These are phyloP conservation scores for Clavispora phyllophila DNA, from an alignment of 805 yeast genomes.

Conservation along the genomic window DNA sequence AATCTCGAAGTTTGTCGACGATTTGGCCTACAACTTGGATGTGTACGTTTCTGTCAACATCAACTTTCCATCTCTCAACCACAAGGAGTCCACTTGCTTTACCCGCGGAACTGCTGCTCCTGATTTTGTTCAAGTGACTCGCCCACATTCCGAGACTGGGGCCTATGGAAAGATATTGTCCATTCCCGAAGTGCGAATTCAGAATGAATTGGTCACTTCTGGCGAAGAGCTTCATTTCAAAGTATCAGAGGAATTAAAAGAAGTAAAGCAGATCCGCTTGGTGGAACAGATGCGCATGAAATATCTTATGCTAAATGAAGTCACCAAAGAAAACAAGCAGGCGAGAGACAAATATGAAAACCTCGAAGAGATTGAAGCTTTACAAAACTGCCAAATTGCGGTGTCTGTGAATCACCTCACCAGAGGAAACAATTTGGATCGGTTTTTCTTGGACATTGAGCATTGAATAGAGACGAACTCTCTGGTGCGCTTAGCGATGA, in stretches of 20 bases:
- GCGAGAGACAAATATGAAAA: slow-evolving; percentile 2
- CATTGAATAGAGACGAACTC: background rate
- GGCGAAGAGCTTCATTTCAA: slow-evolving; percentile 3
- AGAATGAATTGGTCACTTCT: background rate
- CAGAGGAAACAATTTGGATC: slow-evolving; percentile 6
- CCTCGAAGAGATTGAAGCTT: slow-evolving; percentile 3
- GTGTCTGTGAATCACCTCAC: slow-evolving; percentile 8
- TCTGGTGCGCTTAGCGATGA: background rate
- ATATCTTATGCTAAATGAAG: background rate
- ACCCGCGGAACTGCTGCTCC: slow-evolving; percentile 9
- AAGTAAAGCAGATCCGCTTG: background rate
- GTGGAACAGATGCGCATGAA: slow-evolving; percentile 3
- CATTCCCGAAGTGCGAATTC: slow-evolving; percentile 5
- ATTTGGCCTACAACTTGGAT: slow-evolving; percentile 7
- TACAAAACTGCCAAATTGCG: slow-evolving; percentile 7
- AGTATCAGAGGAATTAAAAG: slow-evolving; percentile 5
- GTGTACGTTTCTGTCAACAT: slow-evolving; percentile 14
- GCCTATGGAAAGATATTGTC: slow-evolving; percentile 6
- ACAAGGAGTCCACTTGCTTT: slow-evolving; percentile 17
- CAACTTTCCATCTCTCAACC: slow-evolving; percentile 27
- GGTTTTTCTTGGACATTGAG: background rate
- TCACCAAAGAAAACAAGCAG: background rate
- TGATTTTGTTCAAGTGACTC: slow-evolving; percentile 4
- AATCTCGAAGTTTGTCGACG: slow-evolving; percentile 17
- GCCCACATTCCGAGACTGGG: background rate